Percentiles rank a stretch among this genome's conserved stretches.
phyloP scores from a whole-genome alignment of 169 alveolate species.

The Nephromyces sp. region DNA sequence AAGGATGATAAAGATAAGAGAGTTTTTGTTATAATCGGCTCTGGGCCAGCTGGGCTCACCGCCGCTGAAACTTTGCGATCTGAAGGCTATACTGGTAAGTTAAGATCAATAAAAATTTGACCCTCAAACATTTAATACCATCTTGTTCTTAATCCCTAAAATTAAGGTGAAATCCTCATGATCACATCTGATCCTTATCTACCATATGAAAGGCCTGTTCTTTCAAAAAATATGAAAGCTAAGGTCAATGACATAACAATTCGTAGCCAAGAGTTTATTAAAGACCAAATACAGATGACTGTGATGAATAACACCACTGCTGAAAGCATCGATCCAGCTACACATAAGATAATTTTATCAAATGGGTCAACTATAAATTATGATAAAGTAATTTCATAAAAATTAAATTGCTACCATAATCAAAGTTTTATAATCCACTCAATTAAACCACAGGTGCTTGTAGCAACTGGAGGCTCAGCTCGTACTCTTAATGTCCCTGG shows the following conservation, averaged over 20 bases:
- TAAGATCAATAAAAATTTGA: too few relatives aligned
- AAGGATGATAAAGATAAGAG: conserved; percentile 31
- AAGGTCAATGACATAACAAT: conserved; percentile 2
- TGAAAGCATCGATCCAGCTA: background rate
- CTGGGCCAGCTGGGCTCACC: conserved; percentile 72
- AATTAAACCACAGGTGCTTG: conserved; percentile 24
- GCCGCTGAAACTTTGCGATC: conserved; percentile 65
- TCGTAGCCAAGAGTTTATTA: too few relatives aligned
- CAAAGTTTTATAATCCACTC: background rate
- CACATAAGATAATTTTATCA: background rate
- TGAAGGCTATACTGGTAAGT: conserved; percentile 58
- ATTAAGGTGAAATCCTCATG: conserved; percentile 18
- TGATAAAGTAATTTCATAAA: conserved; percentile 10
- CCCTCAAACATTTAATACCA: too few relatives aligned
- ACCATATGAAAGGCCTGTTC: conserved; percentile 36
- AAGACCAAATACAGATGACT: too few relatives aligned
- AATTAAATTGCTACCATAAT: background rate
- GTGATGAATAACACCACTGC: background rate
- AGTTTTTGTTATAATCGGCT: conserved; percentile 65
- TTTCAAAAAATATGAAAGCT: conserved; percentile 31
- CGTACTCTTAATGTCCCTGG: conserved; percentile 18
- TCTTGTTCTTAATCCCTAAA: too few relatives aligned
- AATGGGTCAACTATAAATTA: background rate
- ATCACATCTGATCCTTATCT: conserved; percentile 15
- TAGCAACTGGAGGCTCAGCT: conserved; percentile 24